phyloP scores from a whole-genome alignment of 2,329 filamentous ascomycete species.

The Aspergillus viridinutans region DNA sequence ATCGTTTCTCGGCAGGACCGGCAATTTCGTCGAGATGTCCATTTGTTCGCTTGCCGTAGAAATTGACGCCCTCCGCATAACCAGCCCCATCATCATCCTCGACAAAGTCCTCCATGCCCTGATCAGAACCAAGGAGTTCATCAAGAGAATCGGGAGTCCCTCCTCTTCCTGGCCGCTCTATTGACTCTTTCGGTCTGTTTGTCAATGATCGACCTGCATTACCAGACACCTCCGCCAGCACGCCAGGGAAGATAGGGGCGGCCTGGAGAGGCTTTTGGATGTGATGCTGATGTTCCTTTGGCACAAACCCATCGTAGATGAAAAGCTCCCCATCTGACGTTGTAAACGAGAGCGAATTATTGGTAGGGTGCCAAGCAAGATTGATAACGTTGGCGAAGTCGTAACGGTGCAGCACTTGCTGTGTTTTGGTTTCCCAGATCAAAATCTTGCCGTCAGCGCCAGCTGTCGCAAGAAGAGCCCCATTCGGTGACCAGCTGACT shows the following conservation, averaged over 20 bases:
- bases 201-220: constrained; percentile 56
- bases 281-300: constrained; percentile 45
- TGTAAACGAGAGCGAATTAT: constrained; percentile 87
- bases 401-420: constrained; percentile 71
- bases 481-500: constrained; percentile 90
- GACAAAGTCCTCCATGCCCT: constrained; percentile 75
- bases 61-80: constrained; percentile 65
- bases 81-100: constrained; percentile 93
- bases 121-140: constrained; percentile 67
- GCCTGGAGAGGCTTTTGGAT: constrained; percentile 60
- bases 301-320: constrained; percentile 65
- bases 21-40: constrained; percentile 45
- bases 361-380: constrained; percentile 82
- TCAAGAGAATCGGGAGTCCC: constrained; percentile 74
- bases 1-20: constrained; percentile 49
- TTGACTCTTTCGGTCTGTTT: constrained; percentile 54
- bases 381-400: constrained; percentile 82
- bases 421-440: constrained; percentile 87
- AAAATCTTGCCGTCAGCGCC: constrained; percentile 47
- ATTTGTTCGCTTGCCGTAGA: constrained; percentile 59
- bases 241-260: constrained; percentile 81
- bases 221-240: constrained; percentile 63
- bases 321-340: constrained; percentile 90
- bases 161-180: constrained; percentile 51
- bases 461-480: constrained; percentile 70